Base-by-base conservation (phyloP, 148 eudicot species). In the Spergularia marina region DNA sequence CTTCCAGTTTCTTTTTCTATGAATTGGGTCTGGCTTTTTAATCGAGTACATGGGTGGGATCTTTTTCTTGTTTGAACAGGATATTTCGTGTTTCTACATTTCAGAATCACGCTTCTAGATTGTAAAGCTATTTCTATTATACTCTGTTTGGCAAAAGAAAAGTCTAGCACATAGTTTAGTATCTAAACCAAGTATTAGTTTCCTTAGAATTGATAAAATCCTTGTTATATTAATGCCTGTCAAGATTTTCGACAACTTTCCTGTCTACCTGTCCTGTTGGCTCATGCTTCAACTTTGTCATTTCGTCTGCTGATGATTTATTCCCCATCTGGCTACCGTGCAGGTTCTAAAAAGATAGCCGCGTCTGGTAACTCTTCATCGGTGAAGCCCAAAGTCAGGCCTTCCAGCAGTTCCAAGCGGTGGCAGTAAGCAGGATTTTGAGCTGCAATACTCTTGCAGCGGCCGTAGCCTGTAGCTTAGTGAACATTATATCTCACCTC, bases 331-430 rank as follows among this genome's bases (percentile, higher is more conserved):
- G 53, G 58, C 60, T 15, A 12, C 34, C 44, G 15, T 65, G 10
- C 85, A 84, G 87, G 83, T 68, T 25, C 81, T 12, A 82, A 75
- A 73, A 84, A 82, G 76, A 65, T 76, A 14, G 58, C 36, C 11
- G 17, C 71, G 10, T 30, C 36, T 30, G 63, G 56, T 53, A 79
- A 16, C 66, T 81, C 84, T 36, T 82, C 81, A 20, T 70, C 83
- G 8, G 71, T 65, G 54, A 84, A 74, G 78, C 83, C 85, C 2
- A 84, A 84, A 77, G 54, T 62, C 77, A 74, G 82, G 79, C 54
- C 87, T 73, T 39, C 71, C 9, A 12, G 44, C 39, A 30, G 59
- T 49, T 65, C 65, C 17, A 82, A 80, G 47, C 69, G 85, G 68
- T 82, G 85, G 83, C 74, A 77, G 47, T 77, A 71, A 84, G 41